Evolutionary conservation across 208 protist species (phyloP).

Genomic region (Trypanosoma platydactyli): DNA sequence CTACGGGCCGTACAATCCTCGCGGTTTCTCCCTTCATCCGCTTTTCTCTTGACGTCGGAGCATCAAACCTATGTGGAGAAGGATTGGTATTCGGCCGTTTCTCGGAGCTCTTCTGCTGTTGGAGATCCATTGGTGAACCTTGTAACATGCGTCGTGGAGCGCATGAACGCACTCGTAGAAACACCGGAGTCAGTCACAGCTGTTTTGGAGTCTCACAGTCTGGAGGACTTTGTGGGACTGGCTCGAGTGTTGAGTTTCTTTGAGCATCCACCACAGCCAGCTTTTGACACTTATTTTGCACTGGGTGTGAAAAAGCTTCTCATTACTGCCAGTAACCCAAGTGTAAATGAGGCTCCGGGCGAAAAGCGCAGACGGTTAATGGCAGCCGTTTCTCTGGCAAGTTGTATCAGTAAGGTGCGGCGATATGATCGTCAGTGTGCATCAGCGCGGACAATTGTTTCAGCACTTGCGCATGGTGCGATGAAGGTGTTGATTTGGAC

Average conservation of each 20-base stretch:
- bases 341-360: neutral
- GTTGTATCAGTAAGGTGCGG: constrained; percentile 14
- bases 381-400: constrained; percentile 3
- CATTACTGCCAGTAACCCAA: neutral
- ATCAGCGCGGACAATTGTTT: constrained; percentile 12
- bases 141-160: constrained; percentile 41
- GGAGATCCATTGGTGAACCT: constrained; percentile 27
- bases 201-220: constrained; percentile 30
- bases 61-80: neutral
- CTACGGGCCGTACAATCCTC: constrained; percentile 65
- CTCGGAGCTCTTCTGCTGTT: constrained; percentile 9
- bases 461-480: neutral
- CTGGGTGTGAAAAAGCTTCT: constrained; percentile 31
- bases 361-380: constrained; percentile 3
- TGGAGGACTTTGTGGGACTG: constrained; percentile 50
- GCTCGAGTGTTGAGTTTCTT: constrained; percentile 57
- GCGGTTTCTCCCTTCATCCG: constrained; percentile 45
- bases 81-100: constrained; percentile 24
- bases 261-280: constrained; percentile 59
- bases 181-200: constrained; percentile 26
- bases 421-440: constrained; percentile 19
- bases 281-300: constrained; percentile 62
- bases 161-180: constrained; percentile 49
- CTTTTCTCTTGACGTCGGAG: constrained; percentile 32
- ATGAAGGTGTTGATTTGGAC: neutral